Evolutionary conservation across 768 basidiomycete genomes (phyloP).

Genomic region (Russula olivacea): DNA sequence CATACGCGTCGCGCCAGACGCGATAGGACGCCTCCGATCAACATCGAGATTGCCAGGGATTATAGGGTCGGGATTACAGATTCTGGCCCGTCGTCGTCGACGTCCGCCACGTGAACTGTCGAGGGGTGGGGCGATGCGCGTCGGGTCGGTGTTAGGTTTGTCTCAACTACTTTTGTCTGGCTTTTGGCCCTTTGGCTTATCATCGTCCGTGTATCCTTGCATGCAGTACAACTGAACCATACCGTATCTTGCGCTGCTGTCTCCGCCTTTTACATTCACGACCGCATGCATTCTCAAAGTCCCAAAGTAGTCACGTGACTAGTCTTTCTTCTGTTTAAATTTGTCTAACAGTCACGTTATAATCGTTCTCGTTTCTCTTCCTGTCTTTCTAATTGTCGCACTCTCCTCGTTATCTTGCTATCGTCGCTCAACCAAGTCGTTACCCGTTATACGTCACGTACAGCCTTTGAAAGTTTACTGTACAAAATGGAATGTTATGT

Average conservation of each 20-base stretch:
- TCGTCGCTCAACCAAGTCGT: neutral
- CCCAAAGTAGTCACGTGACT: neutral
- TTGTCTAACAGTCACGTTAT: neutral
- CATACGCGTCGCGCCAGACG: neutral
- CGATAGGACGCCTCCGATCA: neutral
- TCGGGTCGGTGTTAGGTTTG: neutral
- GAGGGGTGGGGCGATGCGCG: neutral
- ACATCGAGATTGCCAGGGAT: slow-evolving; percentile 5
- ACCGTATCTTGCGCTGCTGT: neutral
- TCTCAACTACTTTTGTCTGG: neutral
- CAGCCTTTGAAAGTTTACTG: too few species aligned
- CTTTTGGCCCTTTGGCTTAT: too few species aligned
- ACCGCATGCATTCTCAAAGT: neutral
- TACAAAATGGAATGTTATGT: neutral
- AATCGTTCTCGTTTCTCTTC: neutral
- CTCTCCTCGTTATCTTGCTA: neutral
- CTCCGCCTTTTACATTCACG: neutral
- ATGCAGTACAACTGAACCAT: too few species aligned
- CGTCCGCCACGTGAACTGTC: neutral
- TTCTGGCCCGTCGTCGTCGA: too few species aligned
- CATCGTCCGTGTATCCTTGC: too few species aligned
- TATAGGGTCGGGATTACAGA: neutral
- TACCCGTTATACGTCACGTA: neutral
- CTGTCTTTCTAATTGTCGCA: neutral
- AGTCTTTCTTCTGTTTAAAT: too few species aligned